A percentile compares a stretch with the other conserved stretches of the same genome.
Evolutionary conservation across 192 early-diverging fungal genomes (phyloP).

Genomic region (Rhizophagus sp.): DNA sequence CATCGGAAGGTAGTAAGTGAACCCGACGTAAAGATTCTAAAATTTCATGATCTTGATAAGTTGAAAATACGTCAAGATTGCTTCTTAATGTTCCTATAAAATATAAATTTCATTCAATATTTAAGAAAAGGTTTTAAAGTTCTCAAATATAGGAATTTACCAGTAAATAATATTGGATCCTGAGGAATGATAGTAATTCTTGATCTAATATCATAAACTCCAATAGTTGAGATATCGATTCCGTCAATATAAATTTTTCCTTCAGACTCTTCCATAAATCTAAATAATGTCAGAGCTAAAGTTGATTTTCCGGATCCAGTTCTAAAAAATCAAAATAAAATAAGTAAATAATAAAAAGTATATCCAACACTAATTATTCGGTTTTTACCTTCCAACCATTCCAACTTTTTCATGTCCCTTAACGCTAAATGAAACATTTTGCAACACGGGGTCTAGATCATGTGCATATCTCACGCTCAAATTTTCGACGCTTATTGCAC

Average conservation of each 20-base stretch:
- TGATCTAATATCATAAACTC: constrained; percentile 73
- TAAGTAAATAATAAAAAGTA: not conserved
- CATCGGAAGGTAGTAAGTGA: constrained; percentile 47
- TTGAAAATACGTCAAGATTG: constrained; percentile 80
- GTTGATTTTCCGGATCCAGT: constrained; percentile 73
- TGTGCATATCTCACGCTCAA: constrained; percentile 81
- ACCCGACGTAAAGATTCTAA: constrained; percentile 73
- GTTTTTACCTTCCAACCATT: constrained; percentile 72
- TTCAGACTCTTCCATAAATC: constrained; percentile 73
- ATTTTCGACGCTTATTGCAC: constrained; percentile 70
- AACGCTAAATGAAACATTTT: constrained; percentile 69
- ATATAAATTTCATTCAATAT: not conserved
- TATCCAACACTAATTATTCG: constrained; percentile 39
- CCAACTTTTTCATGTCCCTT: constrained; percentile 78
- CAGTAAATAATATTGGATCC: constrained; percentile 66
- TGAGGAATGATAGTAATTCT: constrained; percentile 80
- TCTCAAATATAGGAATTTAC: not conserved
- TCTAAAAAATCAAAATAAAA: not conserved
- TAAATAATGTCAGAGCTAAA: constrained; percentile 73
- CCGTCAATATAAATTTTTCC: constrained; percentile 77
- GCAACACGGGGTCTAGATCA: constrained; percentile 76
- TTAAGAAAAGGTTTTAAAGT: not conserved
- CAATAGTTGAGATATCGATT: constrained; percentile 73
- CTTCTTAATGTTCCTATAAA: constrained; percentile 61
- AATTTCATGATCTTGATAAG: constrained; percentile 62